Percentiles rank a stretch among this genome's conserved stretches.
Evolutionary conservation across 192 early-diverging fungal genomes (phyloP).

Genomic region (Podila clonocystis): DNA sequence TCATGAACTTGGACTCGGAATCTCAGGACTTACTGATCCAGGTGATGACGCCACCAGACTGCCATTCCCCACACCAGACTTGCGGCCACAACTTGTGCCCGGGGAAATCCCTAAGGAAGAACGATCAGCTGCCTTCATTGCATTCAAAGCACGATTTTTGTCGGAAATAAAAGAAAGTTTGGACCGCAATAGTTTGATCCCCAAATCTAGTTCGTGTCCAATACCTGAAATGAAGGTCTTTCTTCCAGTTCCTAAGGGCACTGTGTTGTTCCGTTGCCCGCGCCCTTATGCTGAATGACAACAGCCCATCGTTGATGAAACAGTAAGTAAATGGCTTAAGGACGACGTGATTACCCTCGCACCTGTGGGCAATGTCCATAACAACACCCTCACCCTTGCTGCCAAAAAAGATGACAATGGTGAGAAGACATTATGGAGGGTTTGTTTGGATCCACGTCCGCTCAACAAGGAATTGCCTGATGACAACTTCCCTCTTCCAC

Average conservation of each 20-base stretch:
- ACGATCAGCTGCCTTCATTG: no score
- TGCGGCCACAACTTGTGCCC: no score
- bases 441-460: constrained; percentile 16
- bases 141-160: no score
- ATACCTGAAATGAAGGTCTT: constrained; percentile 25
- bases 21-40: background rate
- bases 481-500: constrained; percentile 24
- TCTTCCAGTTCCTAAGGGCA: constrained; percentile 14
- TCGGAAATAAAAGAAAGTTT: no score
- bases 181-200: background rate
- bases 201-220: background rate
- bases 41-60: no score
- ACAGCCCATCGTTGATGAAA: background rate
- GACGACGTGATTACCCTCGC: constrained; percentile 8
- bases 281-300: constrained; percentile 11
- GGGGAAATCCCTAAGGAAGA: no score
- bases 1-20: constrained; percentile 6
- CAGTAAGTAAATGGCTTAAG: background rate
- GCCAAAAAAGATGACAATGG: constrained; percentile 22
- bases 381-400: constrained; percentile 18
- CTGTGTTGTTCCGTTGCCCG: constrained; percentile 3
- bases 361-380: constrained; percentile 2
- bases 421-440: constrained; percentile 9
- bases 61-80: no score
- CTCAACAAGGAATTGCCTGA: constrained; percentile 12